Evolutionary conservation across 2,329 filamentous ascomycete species (phyloP), one percentile per base, ranked within the genome.

Genomic region (Fusarium irregulare): DNA sequence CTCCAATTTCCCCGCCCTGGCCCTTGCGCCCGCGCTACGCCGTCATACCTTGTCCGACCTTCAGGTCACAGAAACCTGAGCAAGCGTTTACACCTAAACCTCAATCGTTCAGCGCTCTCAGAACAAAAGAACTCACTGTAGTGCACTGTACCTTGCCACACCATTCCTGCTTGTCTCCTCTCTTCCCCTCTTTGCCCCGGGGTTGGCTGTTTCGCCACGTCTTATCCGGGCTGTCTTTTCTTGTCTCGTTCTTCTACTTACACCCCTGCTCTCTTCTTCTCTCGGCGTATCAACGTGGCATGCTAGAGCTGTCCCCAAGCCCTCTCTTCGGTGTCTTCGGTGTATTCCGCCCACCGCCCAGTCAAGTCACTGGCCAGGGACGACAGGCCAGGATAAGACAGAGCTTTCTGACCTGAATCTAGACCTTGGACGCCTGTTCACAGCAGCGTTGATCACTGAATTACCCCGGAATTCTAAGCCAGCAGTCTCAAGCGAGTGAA

Each of bases 1-100:
- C 73, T 75, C 73, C 73, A 75, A 75, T 75, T 75, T 75, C 73
- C 73, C 73, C 73, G 71, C 73, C 73, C 71, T 74, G 73, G 73
- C 68, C 73, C 70, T 75, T 74, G 69, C 73, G 73, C 73, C 71
- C 69, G 71, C 73, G 73, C 73, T 73, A 74, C 70, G 53, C 64
- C 53, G 59, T 64, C 60, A 64, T 69, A 62, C 66, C 61, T 59
- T 73, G 67, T 58, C 64, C 37, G 20, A 64, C 69, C 41, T 48
- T 18, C 27, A 49, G 50, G 59, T 50, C 48, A 54, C 53, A 64
- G 53, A 46, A 62, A 47, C 45, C 61, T 28, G 48, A 60, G 50
- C 41, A 37, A 63, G 56, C 56, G 25, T 63, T 58, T 57, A 34
- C 51, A 60, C 46, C 55, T 64, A 56, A 46, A 46, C 25, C 25